These are phyloP conservation scores for Chlamydomonas schloesseri DNA, from an alignment of 139 green algal genomes.

Conservation along the genomic window DNA sequence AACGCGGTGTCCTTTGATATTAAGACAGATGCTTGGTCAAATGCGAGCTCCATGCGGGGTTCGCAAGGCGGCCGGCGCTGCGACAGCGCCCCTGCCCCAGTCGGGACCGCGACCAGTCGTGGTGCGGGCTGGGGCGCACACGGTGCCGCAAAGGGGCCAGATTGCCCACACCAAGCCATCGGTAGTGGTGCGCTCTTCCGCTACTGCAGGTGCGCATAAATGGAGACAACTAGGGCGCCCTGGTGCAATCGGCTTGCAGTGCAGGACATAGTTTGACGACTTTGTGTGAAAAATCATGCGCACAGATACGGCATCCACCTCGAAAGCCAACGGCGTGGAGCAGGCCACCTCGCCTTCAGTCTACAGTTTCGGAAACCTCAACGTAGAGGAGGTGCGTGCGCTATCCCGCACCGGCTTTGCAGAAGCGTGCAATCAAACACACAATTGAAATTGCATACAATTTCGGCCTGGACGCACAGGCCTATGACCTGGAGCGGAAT, in stretches of 20 bases:
- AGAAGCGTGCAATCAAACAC: too few species aligned
- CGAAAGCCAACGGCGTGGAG: background rate
- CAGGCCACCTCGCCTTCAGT: background rate
- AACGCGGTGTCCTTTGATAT: too few species aligned
- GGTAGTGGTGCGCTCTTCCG: background rate
- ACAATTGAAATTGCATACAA: too few species aligned
- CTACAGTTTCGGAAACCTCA: constrained; percentile 20
- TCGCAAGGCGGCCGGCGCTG: too few species aligned
- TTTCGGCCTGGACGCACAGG: background rate
- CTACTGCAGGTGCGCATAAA: background rate
- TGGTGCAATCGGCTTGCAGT: background rate
- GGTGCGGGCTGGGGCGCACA: too few species aligned
- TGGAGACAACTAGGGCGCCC: background rate
- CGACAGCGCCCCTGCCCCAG: too few species aligned
- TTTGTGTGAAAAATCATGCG: background rate
- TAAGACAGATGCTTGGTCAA: too few species aligned
- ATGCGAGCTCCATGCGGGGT: too few species aligned
- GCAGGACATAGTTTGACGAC: background rate
- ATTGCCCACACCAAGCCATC: too few species aligned
- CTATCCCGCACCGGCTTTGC: background rate
- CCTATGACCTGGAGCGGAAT: constrained; percentile 44
- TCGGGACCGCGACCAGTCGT: too few species aligned
- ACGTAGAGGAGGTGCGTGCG: constrained; percentile 29
- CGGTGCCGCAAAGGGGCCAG: too few species aligned
- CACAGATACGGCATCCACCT: background rate